phyloP scores from a whole-genome alignment of 2,329 filamentous ascomycete species.

The Parascedosporium putredinis region DNA sequence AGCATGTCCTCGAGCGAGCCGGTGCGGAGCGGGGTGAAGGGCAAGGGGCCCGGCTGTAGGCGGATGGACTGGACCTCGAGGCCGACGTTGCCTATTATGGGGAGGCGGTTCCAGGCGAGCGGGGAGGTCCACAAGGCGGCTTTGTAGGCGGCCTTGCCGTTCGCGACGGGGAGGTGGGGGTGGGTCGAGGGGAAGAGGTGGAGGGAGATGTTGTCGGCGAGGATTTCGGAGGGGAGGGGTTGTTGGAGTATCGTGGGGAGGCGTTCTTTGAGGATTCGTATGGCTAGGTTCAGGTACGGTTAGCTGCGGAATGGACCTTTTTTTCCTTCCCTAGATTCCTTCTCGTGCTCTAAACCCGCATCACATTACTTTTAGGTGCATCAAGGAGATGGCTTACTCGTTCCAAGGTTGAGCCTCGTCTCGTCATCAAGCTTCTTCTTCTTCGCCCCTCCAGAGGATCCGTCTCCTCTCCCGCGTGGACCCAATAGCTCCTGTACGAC shows the following conservation, averaged over 20 bases:
- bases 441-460: background rate
- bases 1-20: constrained; percentile 64
- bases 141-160: constrained; percentile 79
- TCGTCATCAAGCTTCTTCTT: constrained; percentile 8
- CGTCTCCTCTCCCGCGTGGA: constrained; percentile 1
- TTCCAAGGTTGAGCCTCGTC: constrained; percentile 1
- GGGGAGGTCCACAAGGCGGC: constrained; percentile 94
- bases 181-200: constrained; percentile 68
- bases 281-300: constrained; percentile 29
- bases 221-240: constrained; percentile 62
- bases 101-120: constrained; percentile 88
- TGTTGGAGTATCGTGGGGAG: constrained; percentile 58
- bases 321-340: background rate
- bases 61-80: constrained; percentile 83
- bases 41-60: constrained; percentile 55
- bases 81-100: constrained; percentile 80
- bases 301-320: too few relatives aligned
- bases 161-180: constrained; percentile 83
- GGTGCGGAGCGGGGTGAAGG: constrained; percentile 35
- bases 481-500: constrained; percentile 3
- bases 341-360: too few relatives aligned
- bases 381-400: too few relatives aligned
- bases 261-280: constrained; percentile 54
- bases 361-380: too few relatives aligned
- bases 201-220: constrained; percentile 62